Evolutionary conservation across 2,329 filamentous ascomycete species (phyloP).

Genomic region (Xylariaceae sp.): DNA sequence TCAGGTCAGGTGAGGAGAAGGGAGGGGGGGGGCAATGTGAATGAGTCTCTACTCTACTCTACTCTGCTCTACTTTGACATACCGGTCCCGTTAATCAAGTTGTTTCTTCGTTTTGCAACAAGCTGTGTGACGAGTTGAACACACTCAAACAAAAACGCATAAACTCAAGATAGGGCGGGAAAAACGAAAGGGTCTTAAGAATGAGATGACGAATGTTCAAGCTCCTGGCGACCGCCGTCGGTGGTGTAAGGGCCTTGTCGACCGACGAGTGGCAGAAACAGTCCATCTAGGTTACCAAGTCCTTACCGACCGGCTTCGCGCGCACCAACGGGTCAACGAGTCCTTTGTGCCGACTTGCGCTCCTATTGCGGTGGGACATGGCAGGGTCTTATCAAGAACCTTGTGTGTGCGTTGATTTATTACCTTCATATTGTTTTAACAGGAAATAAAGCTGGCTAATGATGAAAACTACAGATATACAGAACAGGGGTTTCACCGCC

Average conservation of each 20-base stretch:
- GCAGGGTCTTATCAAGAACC: constrained; percentile 41
- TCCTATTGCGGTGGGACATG: constrained; percentile 47
- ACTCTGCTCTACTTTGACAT: no score
- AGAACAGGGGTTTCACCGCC: constrained; percentile 40
- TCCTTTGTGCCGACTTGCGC: constrained; percentile 22
- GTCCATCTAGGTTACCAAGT: constrained; percentile 44
- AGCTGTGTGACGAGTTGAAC: no score
- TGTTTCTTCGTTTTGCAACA: no score
- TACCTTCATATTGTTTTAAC: background rate
- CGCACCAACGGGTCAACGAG: constrained; percentile 34
- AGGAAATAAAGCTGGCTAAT: background rate
- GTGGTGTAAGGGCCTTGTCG: constrained; percentile 25
- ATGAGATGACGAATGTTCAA: no score
- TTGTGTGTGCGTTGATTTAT: constrained; percentile 34
- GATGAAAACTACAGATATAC: constrained; percentile 32
- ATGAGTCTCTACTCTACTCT: no score
- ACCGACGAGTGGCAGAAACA: constrained; percentile 34
- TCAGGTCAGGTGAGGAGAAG: no score
- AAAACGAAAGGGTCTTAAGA: no score
- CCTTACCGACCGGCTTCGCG: constrained; percentile 29
- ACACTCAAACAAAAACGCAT: no score
- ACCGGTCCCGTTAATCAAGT: no score
- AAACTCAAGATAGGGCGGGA: no score
- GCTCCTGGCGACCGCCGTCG: constrained; percentile 11
- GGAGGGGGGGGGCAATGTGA: no score